Base-by-base conservation (phyloP, 768 basidiomycete species). In the Strobilomyces confusus region DNA sequence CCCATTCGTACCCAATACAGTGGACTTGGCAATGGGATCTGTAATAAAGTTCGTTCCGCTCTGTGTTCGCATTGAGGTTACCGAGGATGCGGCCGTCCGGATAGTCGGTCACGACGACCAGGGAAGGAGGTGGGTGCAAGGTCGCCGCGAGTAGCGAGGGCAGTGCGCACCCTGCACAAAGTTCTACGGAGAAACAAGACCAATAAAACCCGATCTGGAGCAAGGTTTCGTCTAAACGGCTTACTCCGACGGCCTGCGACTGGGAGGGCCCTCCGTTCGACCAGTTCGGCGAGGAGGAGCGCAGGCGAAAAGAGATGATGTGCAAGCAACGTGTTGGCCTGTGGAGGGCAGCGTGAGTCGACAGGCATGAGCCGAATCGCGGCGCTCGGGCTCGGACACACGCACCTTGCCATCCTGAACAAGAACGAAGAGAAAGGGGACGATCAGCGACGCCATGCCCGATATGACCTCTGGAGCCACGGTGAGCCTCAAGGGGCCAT, bases 221-320 rank as follows among this genome's bases (percentile, higher is more conserved):
- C 43, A 22, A 12, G 17, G 8, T 26, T 22, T 9, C 23, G 9
- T 42, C 29, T 13, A 19, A 23, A 41, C 11, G 9, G 53, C 71
- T 41, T 47, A 80, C 84, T 76, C 44, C 73, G 75, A 51, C 67
- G 70, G 13, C 70, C 69, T 4, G 57, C 56, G 2, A 80, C 66
- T 15, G 73, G 69, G 9, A 90, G 63, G 6, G 80, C 61, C 0
- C 77, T 75, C 50, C 77, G 66, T 66, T 89, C 85, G 11, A 90
- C 81, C 25, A 76, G 71, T 62, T 89, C 84, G 3, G 83, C 82
- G 17, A 89, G 73, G 51, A 83, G 77, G 9, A 89, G 73, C 9
- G 80, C 78, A 15, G 84, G 86, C 36, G 83, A 88, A 64, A 88
- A 89, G 4, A 88, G 72, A 56, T 86, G 84, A 67, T 89, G 86